These are phyloP conservation scores for Deinandra increscens DNA, from an alignment of 129 eudicot genomes.

Conservation along the genomic window DNA sequence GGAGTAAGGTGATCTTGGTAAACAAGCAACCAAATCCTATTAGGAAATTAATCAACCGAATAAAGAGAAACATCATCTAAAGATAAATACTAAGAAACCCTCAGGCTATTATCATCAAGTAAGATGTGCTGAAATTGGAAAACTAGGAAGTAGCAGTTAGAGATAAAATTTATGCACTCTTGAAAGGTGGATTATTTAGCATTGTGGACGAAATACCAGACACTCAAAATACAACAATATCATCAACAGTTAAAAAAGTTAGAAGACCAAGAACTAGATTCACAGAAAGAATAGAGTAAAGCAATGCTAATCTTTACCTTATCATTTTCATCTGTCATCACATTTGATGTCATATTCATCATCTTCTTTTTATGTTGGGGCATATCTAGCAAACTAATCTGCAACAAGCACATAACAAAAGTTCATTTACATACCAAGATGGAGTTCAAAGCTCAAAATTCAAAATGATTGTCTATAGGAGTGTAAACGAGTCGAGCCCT, in stretches of 20 bases:
- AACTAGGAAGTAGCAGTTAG: neutral
- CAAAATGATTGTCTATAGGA: neutral
- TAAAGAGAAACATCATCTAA: neutral
- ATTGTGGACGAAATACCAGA: slow-evolving; percentile 4
- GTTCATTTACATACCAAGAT: slow-evolving; percentile 21
- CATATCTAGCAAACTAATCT: slow-evolving; percentile 85
- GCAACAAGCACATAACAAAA: slow-evolving; percentile 34
- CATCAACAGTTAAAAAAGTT: neutral
- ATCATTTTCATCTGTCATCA: slow-evolving; percentile 85
- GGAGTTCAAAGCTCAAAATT: slow-evolving; percentile 18
- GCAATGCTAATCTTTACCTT: slow-evolving; percentile 49
- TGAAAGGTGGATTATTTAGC: slow-evolving; percentile 15
- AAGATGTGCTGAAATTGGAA: neutral
- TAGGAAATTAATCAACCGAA: neutral
- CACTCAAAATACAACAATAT: neutral
- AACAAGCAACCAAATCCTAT: neutral
- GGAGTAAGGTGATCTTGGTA: neutral
- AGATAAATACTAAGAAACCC: neutral
- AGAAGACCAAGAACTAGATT: neutral
- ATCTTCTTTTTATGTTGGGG: slow-evolving; percentile 71
- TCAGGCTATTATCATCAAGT: slow-evolving; percentile 1
- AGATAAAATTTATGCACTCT: neutral
- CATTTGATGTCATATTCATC: slow-evolving; percentile 64
- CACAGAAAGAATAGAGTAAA: slow-evolving; percentile 12
- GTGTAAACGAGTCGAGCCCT: too few relatives aligned